Percentiles rank a stretch among this genome's conserved stretches.
Conservation (phyloP, 176 grass and related monocot genomes). For the Triticum monococcum region DNA sequence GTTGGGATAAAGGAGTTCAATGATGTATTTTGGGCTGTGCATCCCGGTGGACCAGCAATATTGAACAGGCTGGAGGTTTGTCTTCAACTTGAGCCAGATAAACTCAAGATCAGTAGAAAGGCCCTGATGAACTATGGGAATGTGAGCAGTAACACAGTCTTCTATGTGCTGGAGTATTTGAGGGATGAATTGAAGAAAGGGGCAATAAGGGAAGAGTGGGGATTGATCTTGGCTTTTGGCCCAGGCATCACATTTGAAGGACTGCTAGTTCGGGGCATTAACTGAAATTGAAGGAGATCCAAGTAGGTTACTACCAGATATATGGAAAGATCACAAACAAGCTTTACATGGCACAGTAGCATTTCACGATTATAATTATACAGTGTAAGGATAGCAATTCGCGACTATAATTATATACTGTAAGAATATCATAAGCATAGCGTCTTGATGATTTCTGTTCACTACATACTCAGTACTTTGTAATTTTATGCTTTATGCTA, state of each 20-base stretch:
- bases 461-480: conserved; percentile 20
- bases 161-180: conserved; percentile 85
- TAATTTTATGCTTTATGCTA: conserved; percentile 32
- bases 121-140: conserved; percentile 81
- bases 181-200: conserved; percentile 73
- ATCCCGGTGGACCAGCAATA: conserved; percentile 80
- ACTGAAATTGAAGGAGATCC: conserved; percentile 32
- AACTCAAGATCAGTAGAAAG: conserved; percentile 67
- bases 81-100: conserved; percentile 64
- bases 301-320: conserved; percentile 12
- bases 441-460: conserved; percentile 15
- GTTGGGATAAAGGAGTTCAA: conserved; percentile 69
- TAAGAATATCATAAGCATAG: conserved; percentile 15
- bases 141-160: conserved; percentile 81
- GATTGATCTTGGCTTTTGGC: conserved; percentile 81
- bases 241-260: conserved; percentile 94
- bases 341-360: conserved; percentile 11
- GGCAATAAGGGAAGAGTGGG: conserved; percentile 63
- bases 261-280: conserved; percentile 53
- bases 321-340: conserved; percentile 11
- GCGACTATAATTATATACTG: conserved; percentile 21
- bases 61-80: conserved; percentile 67
- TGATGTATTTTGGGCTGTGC: conserved; percentile 81
- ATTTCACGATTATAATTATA: conserved; percentile 25
- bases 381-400: conserved; percentile 14